These are phyloP conservation scores for Tanozyma kutaoensis DNA, from an alignment of 805 yeast genomes.

Conservation along the genomic window DNA sequence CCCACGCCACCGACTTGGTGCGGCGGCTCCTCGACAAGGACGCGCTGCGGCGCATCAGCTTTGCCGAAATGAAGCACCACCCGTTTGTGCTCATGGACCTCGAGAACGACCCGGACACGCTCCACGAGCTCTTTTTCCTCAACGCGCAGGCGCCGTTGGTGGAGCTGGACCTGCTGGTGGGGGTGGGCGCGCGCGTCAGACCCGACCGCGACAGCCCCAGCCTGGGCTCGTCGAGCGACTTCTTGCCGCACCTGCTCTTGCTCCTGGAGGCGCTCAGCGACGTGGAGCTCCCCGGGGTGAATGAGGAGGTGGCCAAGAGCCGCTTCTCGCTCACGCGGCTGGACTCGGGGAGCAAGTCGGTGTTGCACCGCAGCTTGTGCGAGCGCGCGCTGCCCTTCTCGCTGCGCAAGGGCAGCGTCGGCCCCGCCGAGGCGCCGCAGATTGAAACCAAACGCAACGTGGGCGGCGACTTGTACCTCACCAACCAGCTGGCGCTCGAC, in stretches of 20 bases:
- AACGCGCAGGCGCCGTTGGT: constrained; percentile 5
- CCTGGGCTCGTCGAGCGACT: no score
- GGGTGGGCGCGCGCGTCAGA: no score
- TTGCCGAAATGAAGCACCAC: constrained; percentile 62
- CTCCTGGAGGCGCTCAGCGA: no score
- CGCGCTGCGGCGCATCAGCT: constrained; percentile 54
- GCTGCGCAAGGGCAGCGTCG: constrained; percentile 10
- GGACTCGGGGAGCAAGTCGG: background rate
- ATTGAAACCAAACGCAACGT: constrained; percentile 32
- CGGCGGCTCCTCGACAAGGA: constrained; percentile 51
- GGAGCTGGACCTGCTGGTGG: no score
- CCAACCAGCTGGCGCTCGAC: constrained; percentile 27
- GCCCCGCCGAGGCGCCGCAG: constrained; percentile 23
- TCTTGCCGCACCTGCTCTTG: no score
- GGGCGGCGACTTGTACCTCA: constrained; percentile 29
- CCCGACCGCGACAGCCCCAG: no score
- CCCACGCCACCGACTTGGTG: constrained; percentile 47
- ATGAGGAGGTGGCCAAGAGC: no score
- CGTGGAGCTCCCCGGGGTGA: no score
- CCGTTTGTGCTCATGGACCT: constrained; percentile 42
- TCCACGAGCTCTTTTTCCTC: constrained; percentile 22
- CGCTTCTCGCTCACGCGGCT: no score
- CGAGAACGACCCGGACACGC: constrained; percentile 19
- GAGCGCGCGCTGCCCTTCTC: constrained; percentile 13
- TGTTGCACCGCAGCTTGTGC: constrained; percentile 17